Percentiles rank a stretch among this genome's conserved stretches.
Conservation (phyloP, 2,329 filamentous ascomycete species). For the Fusarium sp. region DNA sequence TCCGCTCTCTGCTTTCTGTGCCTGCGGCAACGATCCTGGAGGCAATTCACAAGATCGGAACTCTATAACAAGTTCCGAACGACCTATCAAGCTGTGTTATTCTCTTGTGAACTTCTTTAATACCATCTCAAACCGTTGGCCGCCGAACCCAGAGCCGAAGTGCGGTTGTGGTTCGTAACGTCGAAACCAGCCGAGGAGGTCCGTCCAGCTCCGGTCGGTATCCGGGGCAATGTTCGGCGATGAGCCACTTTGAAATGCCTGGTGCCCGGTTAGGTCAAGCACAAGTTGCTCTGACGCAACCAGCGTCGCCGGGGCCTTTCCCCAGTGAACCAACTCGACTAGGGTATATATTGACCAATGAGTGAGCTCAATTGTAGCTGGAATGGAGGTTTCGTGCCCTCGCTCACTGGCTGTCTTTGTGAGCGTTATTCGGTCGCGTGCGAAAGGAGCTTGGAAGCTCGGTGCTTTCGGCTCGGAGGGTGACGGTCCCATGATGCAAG, state of each 20-base stretch:
- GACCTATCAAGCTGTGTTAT: neutral
- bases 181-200: constrained; percentile 47
- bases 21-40: neutral
- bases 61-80: neutral
- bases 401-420: constrained; percentile 26
- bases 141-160: constrained; percentile 34
- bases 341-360: constrained; percentile 32
- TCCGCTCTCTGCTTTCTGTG: constrained; percentile 1
- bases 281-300: constrained; percentile 45
- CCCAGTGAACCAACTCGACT: constrained; percentile 17
- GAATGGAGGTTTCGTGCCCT: constrained; percentile 41
- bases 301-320: constrained; percentile 24
- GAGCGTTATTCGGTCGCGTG: constrained; percentile 19
- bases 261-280: constrained; percentile 29
- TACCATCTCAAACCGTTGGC: constrained; percentile 3
- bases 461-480: constrained; percentile 36
- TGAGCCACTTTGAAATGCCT: constrained; percentile 31
- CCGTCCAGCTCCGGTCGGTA: constrained; percentile 49
- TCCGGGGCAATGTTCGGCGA: constrained; percentile 48
- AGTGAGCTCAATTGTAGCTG: constrained; percentile 31
- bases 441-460: constrained; percentile 26
- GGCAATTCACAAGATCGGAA: neutral
- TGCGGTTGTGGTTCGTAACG: constrained; percentile 43
- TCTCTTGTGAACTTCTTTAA: neutral
- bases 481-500: constrained; percentile 22